Percentiles rank a stretch among this genome's conserved stretches.
Evolutionary conservation across 192 early-diverging fungal species (phyloP).

Genomic region (Backusella morwellensis): DNA sequence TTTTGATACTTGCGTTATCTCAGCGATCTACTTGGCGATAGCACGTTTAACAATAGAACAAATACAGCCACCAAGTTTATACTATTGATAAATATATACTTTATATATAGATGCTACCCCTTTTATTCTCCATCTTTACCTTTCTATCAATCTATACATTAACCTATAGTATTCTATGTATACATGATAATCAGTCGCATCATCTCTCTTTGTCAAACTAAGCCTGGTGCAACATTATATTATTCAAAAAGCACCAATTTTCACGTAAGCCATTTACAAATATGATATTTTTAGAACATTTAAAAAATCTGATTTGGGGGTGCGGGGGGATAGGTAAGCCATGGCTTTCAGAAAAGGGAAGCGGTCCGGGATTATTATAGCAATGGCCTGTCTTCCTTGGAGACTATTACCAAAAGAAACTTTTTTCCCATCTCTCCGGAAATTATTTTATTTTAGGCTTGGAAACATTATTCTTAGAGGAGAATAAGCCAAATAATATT

Average conservation of each 20-base stretch:
- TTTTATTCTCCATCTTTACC: neutral
- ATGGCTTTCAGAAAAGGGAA: neutral
- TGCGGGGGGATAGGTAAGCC: neutral
- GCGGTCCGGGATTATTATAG: neutral
- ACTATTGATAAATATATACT: neutral
- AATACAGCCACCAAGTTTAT: neutral
- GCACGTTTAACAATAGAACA: neutral
- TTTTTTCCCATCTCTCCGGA: neutral
- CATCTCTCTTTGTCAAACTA: neutral
- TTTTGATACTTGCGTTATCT: neutral
- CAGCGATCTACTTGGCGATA: neutral
- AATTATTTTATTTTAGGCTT: neutral
- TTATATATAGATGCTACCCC: neutral
- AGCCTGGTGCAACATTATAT: neutral
- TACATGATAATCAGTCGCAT: neutral
- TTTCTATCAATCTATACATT: neutral
- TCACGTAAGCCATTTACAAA: neutral
- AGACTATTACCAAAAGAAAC: neutral
- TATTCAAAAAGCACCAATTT: neutral
- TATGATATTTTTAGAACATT: conserved; percentile 1
- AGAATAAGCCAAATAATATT: neutral
- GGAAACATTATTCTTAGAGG: neutral
- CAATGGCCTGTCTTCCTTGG: neutral
- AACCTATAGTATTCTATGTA: neutral
- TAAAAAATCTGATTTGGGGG: neutral